These are phyloP conservation scores for Apophysomyces sp. DNA, from an alignment of 371 early-diverging fungal genomes.

Conservation along the genomic window DNA sequence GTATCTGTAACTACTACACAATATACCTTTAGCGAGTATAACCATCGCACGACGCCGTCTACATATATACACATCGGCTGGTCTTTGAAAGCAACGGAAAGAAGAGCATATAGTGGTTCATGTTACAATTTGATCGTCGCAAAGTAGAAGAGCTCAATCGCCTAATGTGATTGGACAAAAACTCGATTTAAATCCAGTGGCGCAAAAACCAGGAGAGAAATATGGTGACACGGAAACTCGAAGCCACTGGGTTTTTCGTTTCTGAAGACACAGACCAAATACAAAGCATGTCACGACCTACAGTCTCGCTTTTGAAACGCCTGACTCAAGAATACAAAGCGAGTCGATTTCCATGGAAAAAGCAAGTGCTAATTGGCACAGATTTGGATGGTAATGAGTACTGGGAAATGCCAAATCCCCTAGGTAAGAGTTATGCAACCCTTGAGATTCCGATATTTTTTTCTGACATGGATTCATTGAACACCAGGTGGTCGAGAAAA, in stretches of 20 bases:
- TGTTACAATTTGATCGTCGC: too few species aligned
- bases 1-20: too few species aligned
- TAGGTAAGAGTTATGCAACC: slow-evolving; percentile 27
- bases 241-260: neutral
- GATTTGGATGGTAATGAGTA: slow-evolving; percentile 71
- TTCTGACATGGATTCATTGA: neutral
- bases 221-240: too few species aligned
- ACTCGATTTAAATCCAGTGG: too few species aligned
- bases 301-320: neutral
- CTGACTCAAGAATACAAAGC: slow-evolving; percentile 25
- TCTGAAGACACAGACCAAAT: neutral
- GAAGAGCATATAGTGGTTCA: too few species aligned
- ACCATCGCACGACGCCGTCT: too few species aligned
- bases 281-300: neutral
- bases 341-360: slow-evolving; percentile 53
- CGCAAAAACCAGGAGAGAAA: too few species aligned
- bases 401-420: slow-evolving; percentile 68
- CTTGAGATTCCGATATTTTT: neutral
- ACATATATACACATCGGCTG: too few species aligned
- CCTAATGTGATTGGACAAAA: too few species aligned
- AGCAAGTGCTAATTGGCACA: slow-evolving; percentile 56
- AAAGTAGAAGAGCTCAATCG: too few species aligned
- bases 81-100: too few species aligned
- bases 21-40: too few species aligned
- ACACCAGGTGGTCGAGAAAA: slow-evolving; percentile 43